Base-by-base conservation (phyloP, 768 basidiomycete genomes). In the Astraeus odoratus region DNA sequence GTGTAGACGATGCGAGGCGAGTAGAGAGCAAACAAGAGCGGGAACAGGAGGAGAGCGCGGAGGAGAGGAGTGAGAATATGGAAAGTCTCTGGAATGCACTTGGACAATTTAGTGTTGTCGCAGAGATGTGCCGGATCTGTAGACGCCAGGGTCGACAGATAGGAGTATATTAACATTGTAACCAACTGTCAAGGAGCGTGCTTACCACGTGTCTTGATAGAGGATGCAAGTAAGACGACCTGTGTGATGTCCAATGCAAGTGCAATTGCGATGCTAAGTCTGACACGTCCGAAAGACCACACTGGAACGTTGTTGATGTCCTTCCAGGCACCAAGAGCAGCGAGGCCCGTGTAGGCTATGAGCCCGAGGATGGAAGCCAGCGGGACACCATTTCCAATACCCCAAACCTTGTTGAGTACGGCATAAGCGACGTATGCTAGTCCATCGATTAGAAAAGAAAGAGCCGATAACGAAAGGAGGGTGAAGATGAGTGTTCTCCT, bases 391-490 rank as follows among this genome's bases (percentile, higher is more conserved):
- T 81, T 79, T 48, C 69, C 55, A 31, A 62, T 67, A 10, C 75
- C 76, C 87, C 90, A 91, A 8, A 69, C 49, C 53, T 81, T 78
- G 52, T 76, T 70, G 46, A 90, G 57, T 34, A 91, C 70, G 16
- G 81, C 75, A 57, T 72, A 76, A 4, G 76, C 67, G 34, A 85
- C 77, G 54, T 87, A 83, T 13, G 82, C 72, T 25, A 83, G 70
- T 12, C 88, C 92, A 57, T 95, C 90, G 24, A 80, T 64, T 41
- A 94, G 70, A 60, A 80, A 94, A 13, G 84, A 81, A 41, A 83
- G 61, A n/a, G 86, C 76, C 19, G 74, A 59, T 43, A 92, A 67
- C 40, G 83, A 77, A 38, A 94, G 72, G 49, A 89, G 68, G 34
- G 73, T 61, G 38, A 93, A 72, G 59, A 97, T 91, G 48, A 81